Evolutionary conservation across 2,329 filamentous ascomycete species (phyloP).

Genomic region (Colletotrichum cereale): DNA sequence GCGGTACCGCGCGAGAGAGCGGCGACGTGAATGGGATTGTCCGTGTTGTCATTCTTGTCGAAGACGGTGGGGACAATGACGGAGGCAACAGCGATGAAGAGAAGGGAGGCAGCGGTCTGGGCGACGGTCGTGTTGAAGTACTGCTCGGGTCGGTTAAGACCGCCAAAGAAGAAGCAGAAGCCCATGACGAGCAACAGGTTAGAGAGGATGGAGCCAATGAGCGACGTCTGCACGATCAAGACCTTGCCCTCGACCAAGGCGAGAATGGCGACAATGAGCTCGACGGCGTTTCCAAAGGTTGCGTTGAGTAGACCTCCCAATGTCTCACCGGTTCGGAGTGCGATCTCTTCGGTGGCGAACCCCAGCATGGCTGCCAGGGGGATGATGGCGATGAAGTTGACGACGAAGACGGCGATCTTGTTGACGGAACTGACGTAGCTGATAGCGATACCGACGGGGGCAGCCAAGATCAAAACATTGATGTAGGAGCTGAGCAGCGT

Average conservation of each 20-base stretch:
- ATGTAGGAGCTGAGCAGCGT: slow-evolving; percentile 88
- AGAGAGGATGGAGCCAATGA: slow-evolving; percentile 92
- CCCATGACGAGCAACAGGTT: slow-evolving; percentile 91
- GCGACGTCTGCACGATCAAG: slow-evolving; percentile 89
- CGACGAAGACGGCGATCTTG: slow-evolving; percentile 78
- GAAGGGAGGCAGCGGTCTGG: slow-evolving; percentile 85
- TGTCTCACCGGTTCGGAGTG: slow-evolving; percentile 84
- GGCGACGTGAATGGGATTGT: slow-evolving; percentile 62
- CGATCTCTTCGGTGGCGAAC: slow-evolving; percentile 92
- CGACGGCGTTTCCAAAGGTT: slow-evolving; percentile 89
- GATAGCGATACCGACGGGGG: slow-evolving; percentile 83
- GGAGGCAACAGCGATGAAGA: slow-evolving; percentile 82
- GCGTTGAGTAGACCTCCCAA: slow-evolving; percentile 91
- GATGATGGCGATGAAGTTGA: slow-evolving; percentile 95
- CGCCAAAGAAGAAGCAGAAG: slow-evolving; percentile 93
- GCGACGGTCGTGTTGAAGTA: slow-evolving; percentile 94
- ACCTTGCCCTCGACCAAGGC: slow-evolving; percentile 81
- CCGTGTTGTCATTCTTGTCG: slow-evolving; percentile 62
- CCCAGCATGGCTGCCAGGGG: slow-evolving; percentile 88
- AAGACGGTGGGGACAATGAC: slow-evolving; percentile 94
- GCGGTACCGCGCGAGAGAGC: slow-evolving; percentile 78
- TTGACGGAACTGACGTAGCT: slow-evolving; percentile 70
- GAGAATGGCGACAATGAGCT: slow-evolving; percentile 89
- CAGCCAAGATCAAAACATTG: slow-evolving; percentile 83
- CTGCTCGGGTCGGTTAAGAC: slow-evolving; percentile 82